phyloP scores from a whole-genome alignment of 1,284 basidiomycete species.

The Tilletiopsis washingtonensis region DNA sequence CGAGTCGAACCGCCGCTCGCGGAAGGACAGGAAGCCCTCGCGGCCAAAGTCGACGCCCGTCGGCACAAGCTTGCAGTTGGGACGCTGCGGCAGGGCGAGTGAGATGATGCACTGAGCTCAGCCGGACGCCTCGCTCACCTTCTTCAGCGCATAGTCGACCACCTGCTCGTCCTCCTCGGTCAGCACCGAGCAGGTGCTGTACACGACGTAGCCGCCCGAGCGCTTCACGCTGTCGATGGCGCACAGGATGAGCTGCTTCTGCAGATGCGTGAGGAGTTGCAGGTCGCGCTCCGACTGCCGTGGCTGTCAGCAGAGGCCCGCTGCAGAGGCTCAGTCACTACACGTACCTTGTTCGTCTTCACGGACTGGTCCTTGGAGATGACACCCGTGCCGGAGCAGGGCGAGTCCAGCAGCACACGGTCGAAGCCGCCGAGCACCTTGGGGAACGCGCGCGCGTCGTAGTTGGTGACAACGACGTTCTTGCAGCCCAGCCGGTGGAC shows the following conservation, averaged over 20 bases:
- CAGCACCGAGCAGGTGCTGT: constrained; percentile 96
- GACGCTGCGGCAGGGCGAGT: too few species aligned
- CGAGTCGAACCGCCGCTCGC: constrained; percentile 78
- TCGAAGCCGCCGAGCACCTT: constrained; percentile 99
- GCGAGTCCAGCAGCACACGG: constrained; percentile 88
- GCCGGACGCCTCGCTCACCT: too few species aligned
- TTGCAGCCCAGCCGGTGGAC: constrained; percentile 95
- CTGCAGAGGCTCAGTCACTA: background rate
- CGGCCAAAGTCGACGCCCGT: constrained; percentile 88
- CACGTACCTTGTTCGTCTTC: constrained; percentile 84
- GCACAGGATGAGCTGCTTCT: constrained; percentile 96
- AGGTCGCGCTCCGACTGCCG: constrained; percentile 80
- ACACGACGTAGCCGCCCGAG: constrained; percentile 89
- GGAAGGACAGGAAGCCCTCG: constrained; percentile 80
- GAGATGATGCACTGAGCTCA: too few species aligned
- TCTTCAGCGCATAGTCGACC: constrained; percentile 92
- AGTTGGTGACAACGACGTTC: constrained; percentile 94
- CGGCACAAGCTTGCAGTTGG: constrained; percentile 88
- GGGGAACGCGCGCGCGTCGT: constrained; percentile 97
- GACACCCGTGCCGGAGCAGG: constrained; percentile 95
- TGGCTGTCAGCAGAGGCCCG: background rate
- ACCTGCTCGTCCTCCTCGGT: constrained; percentile 98
- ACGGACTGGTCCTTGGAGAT: constrained; percentile 96
- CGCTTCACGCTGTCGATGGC: constrained; percentile 93
- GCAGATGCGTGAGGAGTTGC: constrained; percentile 76